phyloP scores from a whole-genome alignment of 495 filamentous ascomycete genomes.

The Umbilicaria muhlenbergii region DNA sequence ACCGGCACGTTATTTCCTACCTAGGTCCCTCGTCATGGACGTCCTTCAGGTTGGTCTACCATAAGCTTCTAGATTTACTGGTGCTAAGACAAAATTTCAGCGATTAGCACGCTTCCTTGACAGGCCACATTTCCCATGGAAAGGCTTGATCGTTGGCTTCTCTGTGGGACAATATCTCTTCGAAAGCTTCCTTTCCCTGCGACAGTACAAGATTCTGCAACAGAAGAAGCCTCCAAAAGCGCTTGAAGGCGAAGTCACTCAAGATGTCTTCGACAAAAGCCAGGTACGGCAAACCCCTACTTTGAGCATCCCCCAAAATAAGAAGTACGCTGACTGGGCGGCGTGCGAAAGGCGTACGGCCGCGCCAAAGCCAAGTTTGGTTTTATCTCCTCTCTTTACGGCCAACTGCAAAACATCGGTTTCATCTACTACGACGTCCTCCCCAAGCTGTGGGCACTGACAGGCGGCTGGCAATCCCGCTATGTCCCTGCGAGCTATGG shows the following conservation, averaged over 20 bases:
- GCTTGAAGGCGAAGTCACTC: constrained; percentile 68
- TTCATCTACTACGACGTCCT: constrained; percentile 85
- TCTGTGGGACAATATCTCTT: constrained; percentile 76
- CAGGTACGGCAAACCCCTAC: constrained; percentile 36
- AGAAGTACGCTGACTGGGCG: constrained; percentile 1
- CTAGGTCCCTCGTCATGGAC: too few relatives aligned
- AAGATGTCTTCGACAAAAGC: constrained; percentile 86
- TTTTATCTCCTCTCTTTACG: constrained; percentile 63
- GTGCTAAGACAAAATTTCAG: constrained; percentile 24
- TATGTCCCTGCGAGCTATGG: constrained; percentile 65
- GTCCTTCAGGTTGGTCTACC: too few relatives aligned
- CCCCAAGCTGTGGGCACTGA: constrained; percentile 74
- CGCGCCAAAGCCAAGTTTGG: constrained; percentile 86
- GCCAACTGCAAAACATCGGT: constrained; percentile 68
- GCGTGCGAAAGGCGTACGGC: constrained; percentile 59
- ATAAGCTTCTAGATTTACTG: too few relatives aligned
- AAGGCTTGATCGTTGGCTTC: constrained; percentile 86
- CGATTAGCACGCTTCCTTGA: constrained; percentile 77
- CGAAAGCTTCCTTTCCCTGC: constrained; percentile 67
- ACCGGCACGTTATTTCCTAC: too few relatives aligned
- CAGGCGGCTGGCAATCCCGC: constrained; percentile 53
- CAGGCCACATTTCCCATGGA: constrained; percentile 90
- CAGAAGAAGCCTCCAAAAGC: constrained; percentile 68
- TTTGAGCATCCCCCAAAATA: not conserved
- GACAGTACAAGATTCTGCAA: constrained; percentile 75